These are phyloP conservation scores for Xylaria arbuscula DNA, from an alignment of 2,329 filamentous ascomycete species.

Conservation along the genomic window DNA sequence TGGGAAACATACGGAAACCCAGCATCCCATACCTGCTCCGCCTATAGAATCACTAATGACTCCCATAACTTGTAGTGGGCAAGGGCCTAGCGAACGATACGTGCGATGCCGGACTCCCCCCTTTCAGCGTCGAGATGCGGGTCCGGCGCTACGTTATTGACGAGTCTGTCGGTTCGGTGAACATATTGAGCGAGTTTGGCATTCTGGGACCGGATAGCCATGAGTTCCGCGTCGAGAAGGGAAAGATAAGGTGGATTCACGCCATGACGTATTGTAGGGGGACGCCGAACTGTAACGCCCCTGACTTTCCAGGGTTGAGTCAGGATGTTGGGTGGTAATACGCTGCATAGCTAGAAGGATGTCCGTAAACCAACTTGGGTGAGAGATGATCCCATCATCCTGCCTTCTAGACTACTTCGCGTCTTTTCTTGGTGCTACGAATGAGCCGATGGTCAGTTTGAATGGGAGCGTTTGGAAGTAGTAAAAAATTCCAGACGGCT, in stretches of 20 bases:
- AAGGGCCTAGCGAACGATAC: conserved; percentile 43
- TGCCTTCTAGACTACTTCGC: background rate
- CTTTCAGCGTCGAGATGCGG: conserved; percentile 35
- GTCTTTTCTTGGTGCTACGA: too few relatives aligned
- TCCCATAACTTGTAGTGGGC: too few relatives aligned
- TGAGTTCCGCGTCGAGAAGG: conserved; percentile 37
- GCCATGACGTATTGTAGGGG: conserved; percentile 38
- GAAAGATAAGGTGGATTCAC: conserved; percentile 37
- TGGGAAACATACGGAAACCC: too few relatives aligned
- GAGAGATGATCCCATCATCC: background rate
- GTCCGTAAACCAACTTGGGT: background rate
- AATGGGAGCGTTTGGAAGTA: too few relatives aligned
- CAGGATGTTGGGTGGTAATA: conserved; percentile 35
- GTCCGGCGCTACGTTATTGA: conserved; percentile 39
- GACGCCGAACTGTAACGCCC: conserved; percentile 30
- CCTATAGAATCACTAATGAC: too few relatives aligned
- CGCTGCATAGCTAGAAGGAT: background rate
- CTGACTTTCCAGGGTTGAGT: conserved; percentile 31
- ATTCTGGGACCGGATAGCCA: conserved; percentile 38
- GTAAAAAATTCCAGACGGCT: too few relatives aligned
- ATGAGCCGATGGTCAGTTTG: too few relatives aligned
- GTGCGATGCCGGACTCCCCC: conserved; percentile 40
- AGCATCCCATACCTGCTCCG: too few relatives aligned
- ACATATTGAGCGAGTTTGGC: conserved; percentile 36
- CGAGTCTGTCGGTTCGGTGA: conserved; percentile 31